Evolutionary conservation across 371 early-diverging fungal species (phyloP).

Genomic region (Mortierella sp.): DNA sequence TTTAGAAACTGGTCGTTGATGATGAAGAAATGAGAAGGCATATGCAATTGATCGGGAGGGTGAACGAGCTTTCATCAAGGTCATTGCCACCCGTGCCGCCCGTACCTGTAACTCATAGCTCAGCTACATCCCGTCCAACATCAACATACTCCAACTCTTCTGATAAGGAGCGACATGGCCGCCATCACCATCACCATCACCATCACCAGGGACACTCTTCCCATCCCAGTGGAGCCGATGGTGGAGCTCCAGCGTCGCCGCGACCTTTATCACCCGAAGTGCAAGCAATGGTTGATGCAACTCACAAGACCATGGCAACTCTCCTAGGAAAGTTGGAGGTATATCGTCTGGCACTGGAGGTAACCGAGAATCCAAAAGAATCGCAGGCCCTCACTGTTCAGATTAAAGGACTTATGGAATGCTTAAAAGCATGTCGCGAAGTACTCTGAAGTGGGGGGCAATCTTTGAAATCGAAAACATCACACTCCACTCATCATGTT

Average conservation of each 20-base stretch:
- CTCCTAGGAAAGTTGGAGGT: slow-evolving; percentile 39
- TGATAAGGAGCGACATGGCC: slow-evolving; percentile 23
- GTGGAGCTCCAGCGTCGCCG: background rate
- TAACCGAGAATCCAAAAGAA: slow-evolving; percentile 46
- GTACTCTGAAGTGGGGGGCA: slow-evolving; percentile 18
- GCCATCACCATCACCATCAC: background rate
- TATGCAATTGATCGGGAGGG: slow-evolving; percentile 39
- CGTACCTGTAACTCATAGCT: slow-evolving; percentile 4
- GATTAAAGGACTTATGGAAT: slow-evolving; percentile 53
- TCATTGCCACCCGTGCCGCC: slow-evolving; percentile 50
- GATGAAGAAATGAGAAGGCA: slow-evolving; percentile 41
- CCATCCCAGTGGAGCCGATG: background rate
- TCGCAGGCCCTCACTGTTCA: slow-evolving; percentile 30
- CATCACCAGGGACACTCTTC: background rate
- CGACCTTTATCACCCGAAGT: slow-evolving; percentile 29
- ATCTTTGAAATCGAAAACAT: background rate
- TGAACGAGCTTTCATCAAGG: slow-evolving; percentile 28
- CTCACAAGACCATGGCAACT: slow-evolving; percentile 43
- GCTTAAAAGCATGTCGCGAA: slow-evolving; percentile 46
- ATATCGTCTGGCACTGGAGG: slow-evolving; percentile 41
- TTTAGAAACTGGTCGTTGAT: slow-evolving; percentile 19
- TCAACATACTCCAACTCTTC: slow-evolving; percentile 40
- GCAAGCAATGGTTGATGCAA: slow-evolving; percentile 27
- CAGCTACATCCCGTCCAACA: slow-evolving; percentile 23
- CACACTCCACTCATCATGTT: background rate